Base-by-base conservation (phyloP, 2,329 filamentous ascomycete genomes). In the Trichothecium roseum region DNA sequence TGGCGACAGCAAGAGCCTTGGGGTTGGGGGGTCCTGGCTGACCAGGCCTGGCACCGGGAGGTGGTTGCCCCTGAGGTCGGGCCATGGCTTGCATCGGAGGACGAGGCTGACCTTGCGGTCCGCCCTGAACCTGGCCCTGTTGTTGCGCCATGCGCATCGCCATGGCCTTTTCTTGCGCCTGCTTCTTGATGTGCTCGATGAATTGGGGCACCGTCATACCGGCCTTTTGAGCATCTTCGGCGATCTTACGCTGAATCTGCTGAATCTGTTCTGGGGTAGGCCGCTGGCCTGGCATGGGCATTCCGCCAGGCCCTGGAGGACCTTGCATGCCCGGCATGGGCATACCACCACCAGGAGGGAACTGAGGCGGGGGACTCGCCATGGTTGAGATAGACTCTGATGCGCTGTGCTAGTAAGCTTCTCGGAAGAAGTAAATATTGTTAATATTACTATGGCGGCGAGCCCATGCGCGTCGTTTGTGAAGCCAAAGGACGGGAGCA, bases 181-280 rank as follows among this genome's bases (percentile, higher is more conserved):
- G 72, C 46, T 63, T 66, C 56, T 74, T 76, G 49, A 81, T 64
- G 40, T 76, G 72, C 52, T 81, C 78, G 51, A 93, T 74, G 55
- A 94, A 94, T 59, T 94, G 71, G 30, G 81, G 85, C 1, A 91
- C 80, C 6, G 81, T 78, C 72, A 96, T 78, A 55, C 88, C 88
- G 43, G 80, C 75, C 62, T 83, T 87, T 51, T 83, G 70, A 33
- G 89, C 89, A 60, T 95, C 88, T 34, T 75, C 73, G 33, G 81
- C 81, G 30, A 95, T 65, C 59, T 91, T 82, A 48, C 78, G 75
- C 58, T 93, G 84, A 71, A 95, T 91, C 37, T 73, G 71, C 38
- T 76, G 74, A 44, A 94, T 84, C 64, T 95, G 87, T 63, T 94
- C 82, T 33, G 83, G 87, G 15, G 80, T 77, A 24, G 85, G 85